Evolutionary conservation across 345 rosid species (phyloP), one percentile per base, ranked within the genome.

Genomic region (Populus tremula): DNA sequence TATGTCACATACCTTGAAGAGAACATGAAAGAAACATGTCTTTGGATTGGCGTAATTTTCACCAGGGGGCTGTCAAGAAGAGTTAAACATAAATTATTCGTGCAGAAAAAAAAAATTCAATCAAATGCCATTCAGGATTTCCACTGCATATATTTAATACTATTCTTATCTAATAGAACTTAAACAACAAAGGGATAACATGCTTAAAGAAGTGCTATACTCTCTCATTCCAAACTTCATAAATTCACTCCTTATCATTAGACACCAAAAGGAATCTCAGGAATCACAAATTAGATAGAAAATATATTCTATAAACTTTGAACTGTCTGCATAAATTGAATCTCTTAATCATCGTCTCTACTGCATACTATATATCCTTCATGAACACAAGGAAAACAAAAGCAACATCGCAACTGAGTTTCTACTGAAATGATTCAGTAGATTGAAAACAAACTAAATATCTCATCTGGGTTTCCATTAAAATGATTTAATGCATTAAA

Each of bases 21-120:
- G 72, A 69, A 96, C 97, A 75, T 96, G 99, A 78, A 96, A 94
- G 84, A 96, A 86, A 81, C 98, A 96, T 35, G 97, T 96, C 91
- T 67, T 94, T 27, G 99, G 99, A 70, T 94, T 96, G 66, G 97
- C 91, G 79, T 96, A 96, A 75, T 94, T 96, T 85, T 96, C 98
- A 77, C 79, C 94, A 54, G 94, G 93, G 82, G 95, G 87, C 99
- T 96, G 89, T 82, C 84, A 41, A 77, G 41, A 74, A 50, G 49
- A 81, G 45, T 31, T 53, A 49, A 16, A 39, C 29, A 67, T 17
- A 39, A 5, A 49, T 53, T 18, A 38, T 54, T 35, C 38, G 11
- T 1, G 5, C 47, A 17, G 31, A n/a, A 69, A 5, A 70, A 64
- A 16, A 69, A 56, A 16, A 27, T 14, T 38, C 27, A 56, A 27